Conservation (phyloP, 1,284 basidiomycete genomes). For the Austroboletus rostrupii region DNA sequence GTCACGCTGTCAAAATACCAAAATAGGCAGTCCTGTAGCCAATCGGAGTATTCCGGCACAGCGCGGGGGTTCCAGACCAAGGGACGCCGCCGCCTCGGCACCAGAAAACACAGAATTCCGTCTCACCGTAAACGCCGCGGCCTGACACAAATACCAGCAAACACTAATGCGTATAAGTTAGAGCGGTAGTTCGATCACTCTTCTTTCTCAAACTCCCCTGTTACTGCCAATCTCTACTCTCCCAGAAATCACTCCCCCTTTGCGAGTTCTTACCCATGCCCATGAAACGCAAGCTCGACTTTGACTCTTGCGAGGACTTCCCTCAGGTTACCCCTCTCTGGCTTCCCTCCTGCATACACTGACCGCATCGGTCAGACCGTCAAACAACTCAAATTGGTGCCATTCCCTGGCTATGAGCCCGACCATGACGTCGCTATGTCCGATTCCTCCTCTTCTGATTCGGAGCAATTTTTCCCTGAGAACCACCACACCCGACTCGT, state of each 20-base stretch:
- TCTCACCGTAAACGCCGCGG: constrained; percentile 21
- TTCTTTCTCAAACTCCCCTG: constrained; percentile 26
- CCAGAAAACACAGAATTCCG: constrained; percentile 18
- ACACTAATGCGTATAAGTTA: constrained; percentile 30
- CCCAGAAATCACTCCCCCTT: constrained; percentile 21
- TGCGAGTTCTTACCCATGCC: constrained; percentile 43
- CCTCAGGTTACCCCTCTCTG: constrained; percentile 36
- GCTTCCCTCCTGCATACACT: constrained; percentile 19
- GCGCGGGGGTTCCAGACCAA: constrained; percentile 1
- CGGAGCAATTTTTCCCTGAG: constrained; percentile 48
- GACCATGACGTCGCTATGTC: constrained; percentile 70
- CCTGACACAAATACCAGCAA: constrained; percentile 24
- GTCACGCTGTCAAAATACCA: constrained; percentile 10
- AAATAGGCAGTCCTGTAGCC: constrained; percentile 14
- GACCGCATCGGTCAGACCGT: constrained; percentile 37
- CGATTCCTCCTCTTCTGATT: constrained; percentile 48
- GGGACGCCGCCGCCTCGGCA: constrained; percentile 17
- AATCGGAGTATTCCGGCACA: constrained; percentile 27
- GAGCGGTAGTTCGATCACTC: constrained; percentile 18
- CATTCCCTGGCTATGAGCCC: constrained; percentile 59
- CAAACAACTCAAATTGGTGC: constrained; percentile 70
- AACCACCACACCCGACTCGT: constrained; percentile 60
- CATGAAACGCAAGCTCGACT: constrained; percentile 69
- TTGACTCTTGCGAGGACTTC: constrained; percentile 50
- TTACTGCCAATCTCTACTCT: constrained; percentile 12